Evolutionary conservation across 2,329 filamentous ascomycete species (phyloP).

Genomic region (Sporothrix humicola): DNA sequence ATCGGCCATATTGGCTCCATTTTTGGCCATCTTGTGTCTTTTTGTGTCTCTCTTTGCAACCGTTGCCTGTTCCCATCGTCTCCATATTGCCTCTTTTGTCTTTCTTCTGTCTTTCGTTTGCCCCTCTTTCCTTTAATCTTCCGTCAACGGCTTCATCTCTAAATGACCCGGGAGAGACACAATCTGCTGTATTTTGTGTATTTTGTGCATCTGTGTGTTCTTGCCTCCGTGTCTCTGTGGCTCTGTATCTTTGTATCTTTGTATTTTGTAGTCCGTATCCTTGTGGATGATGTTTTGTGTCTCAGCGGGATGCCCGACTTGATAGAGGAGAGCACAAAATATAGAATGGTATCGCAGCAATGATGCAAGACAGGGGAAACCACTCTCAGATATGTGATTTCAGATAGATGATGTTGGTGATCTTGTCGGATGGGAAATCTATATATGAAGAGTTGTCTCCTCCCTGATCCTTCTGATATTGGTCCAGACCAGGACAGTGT

Average conservation of each 20-base stretch:
- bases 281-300: background rate
- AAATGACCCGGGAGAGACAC: background rate
- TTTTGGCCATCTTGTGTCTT: background rate
- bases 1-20: background rate
- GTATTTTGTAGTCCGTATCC: background rate
- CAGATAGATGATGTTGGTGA: background rate
- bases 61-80: background rate
- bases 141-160: background rate
- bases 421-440: background rate
- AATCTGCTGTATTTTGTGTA: too few relatives aligned
- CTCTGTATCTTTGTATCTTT: background rate
- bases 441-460: background rate
- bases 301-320: background rate
- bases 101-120: background rate
- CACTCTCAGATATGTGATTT: too few relatives aligned
- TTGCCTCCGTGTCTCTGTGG: background rate
- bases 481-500: background rate
- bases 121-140: background rate
- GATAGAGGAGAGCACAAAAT: background rate
- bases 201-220: too few relatives aligned
- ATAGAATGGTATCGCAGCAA: background rate
- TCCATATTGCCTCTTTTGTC: background rate
- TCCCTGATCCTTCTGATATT: background rate
- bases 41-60: slow-evolving; percentile 5
- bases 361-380: background rate